phyloP scores from a whole-genome alignment of 305 asterid species.

The Petunia hybrid region DNA sequence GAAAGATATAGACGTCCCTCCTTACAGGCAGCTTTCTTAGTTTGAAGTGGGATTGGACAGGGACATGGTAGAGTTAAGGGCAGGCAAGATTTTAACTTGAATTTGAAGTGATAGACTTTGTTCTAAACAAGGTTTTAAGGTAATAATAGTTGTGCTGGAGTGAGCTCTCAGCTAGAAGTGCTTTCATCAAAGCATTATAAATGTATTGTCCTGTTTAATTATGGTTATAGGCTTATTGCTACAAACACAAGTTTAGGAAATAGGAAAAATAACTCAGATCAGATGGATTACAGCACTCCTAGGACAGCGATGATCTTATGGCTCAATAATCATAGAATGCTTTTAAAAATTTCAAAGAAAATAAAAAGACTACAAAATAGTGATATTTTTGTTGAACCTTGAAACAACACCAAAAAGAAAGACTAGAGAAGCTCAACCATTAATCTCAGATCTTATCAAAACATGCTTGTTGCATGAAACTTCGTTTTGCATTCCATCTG shows the following conservation, averaged over 20 bases:
- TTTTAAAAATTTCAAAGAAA: not conserved
- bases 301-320: not conserved
- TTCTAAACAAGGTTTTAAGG: conserved; percentile 17
- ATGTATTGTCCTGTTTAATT: not conserved
- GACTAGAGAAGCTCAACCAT: too few relatives aligned
- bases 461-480: not conserved
- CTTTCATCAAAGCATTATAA: not conserved
- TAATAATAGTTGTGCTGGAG: conserved; percentile 10
- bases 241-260: not conserved
- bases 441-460: not conserved
- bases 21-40: conserved; percentile 47
- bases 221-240: not conserved
- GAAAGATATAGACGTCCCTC: conserved; percentile 43
- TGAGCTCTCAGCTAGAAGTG: not conserved
- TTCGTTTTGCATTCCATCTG: not conserved
- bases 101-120: conserved; percentile 32
- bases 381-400: not conserved
- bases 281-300: not conserved
- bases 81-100: conserved; percentile 41
- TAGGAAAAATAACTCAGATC: not conserved
- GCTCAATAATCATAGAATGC: not conserved
- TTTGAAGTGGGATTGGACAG: conserved; percentile 41
- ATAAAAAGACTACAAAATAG: not conserved
- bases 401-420: not conserved
- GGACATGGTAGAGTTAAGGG: conserved; percentile 35